Conservation (phyloP, 805 yeast genomes). For the Groenewaldozyma salmanticensis region DNA sequence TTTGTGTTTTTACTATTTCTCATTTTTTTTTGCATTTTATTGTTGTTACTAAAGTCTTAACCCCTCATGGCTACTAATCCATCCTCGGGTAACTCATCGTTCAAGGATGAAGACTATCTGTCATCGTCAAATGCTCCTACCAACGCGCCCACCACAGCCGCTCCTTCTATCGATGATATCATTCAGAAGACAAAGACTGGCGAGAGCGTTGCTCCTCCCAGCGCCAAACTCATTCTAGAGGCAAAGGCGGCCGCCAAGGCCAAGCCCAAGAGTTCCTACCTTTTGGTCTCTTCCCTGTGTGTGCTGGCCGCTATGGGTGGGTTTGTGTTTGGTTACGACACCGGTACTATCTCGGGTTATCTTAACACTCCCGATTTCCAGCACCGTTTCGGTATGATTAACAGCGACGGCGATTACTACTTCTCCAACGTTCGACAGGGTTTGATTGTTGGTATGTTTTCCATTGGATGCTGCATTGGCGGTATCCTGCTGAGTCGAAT, state of each 20-base stretch:
- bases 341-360: conserved; percentile 59
- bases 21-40: too few relatives aligned
- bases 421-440: conserved; percentile 49
- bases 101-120: conserved; percentile 2
- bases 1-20: too few relatives aligned
- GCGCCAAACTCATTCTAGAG: background rate
- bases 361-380: conserved; percentile 47
- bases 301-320: conserved; percentile 53
- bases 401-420: conserved; percentile 27
- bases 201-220: background rate
- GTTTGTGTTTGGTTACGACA: conserved; percentile 57
- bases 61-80: background rate
- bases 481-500: conserved; percentile 52
- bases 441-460: conserved; percentile 56
- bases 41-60: background rate
- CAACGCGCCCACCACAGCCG: background rate
- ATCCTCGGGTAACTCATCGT: conserved; percentile 1
- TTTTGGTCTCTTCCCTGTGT: conserved; percentile 30
- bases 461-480: conserved; percentile 64
- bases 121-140: background rate
- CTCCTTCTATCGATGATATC: background rate
- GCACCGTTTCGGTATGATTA: conserved; percentile 37
- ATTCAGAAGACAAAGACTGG: conserved; percentile 1
- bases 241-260: conserved; percentile 2
- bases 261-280: conserved; percentile 2